These are phyloP conservation scores for Lentinula aciculospora DNA, from an alignment of 768 basidiomycete genomes.

Conservation along the genomic window DNA sequence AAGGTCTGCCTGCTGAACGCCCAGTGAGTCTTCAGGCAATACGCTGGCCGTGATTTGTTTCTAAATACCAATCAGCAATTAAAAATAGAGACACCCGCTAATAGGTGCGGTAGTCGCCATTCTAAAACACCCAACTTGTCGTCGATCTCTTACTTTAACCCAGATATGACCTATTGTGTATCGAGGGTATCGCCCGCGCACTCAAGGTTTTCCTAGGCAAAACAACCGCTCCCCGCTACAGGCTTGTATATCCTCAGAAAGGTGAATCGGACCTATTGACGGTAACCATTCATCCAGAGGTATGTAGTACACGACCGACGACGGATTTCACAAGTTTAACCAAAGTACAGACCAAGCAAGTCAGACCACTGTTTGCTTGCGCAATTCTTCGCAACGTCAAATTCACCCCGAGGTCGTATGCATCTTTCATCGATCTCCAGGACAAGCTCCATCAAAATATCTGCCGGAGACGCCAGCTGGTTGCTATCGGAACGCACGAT, in stretches of 20 bases:
- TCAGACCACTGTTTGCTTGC: conserved; percentile 88
- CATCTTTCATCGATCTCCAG: conserved; percentile 98
- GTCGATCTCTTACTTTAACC: conserved; percentile 7
- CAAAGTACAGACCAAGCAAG: conserved; percentile 55
- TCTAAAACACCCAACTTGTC: background rate
- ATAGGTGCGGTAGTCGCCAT: conserved; percentile 48
- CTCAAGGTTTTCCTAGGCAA: conserved; percentile 79
- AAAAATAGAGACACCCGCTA: conserved; percentile 99
- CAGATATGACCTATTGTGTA: conserved; percentile 96
- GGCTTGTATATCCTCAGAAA: conserved; percentile 62
- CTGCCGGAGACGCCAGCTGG: conserved; percentile 83
- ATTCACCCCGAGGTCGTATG: conserved; percentile 86
- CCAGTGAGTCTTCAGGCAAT: conserved; percentile 45
- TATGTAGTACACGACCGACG: conserved; percentile 26
- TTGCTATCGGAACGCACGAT: conserved; percentile 97
- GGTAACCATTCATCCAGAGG: conserved; percentile 68
- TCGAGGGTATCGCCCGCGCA: conserved; percentile 90
- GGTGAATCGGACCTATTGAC: conserved; percentile 64
- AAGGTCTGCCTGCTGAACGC: conserved; percentile 79
- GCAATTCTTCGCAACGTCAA: conserved; percentile 87
- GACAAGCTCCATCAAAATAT: conserved; percentile 98
- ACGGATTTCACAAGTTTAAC: background rate
- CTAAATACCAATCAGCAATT: conserved; percentile 60
- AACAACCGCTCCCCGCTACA: conserved; percentile 64
- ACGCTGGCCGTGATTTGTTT: background rate